Base-by-base conservation (phyloP, 257 asterid species). In the Thymus quinquecostatus region DNA sequence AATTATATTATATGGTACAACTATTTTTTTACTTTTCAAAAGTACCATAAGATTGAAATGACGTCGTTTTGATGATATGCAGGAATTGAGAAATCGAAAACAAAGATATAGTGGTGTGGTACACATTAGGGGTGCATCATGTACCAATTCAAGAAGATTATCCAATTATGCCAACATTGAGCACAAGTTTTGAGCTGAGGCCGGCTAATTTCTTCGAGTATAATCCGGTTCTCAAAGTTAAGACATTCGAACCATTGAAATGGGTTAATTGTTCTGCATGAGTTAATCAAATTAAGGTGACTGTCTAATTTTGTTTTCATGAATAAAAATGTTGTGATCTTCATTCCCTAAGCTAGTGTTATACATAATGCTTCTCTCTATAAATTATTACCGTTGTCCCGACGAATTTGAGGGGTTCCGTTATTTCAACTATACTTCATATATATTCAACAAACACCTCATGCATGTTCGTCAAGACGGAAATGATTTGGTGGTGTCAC, bases 191-290 rank as follows among this genome's bases (percentile, higher is more conserved):
- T 50, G 86, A 81, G 77, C 80, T 87, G 6, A 78, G 70, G 60
- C 86, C 89, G 0, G 12, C 79, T 3, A 86, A 84, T 77, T 86
- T 86, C 81, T 86, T 84, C 60, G 85, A 82, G 34, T 75, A 72
- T 32, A 82, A 87, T 77, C 89, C 92, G 0, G 72, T 80, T 30
- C 82, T 84, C 57, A 79, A 74, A 66, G 73, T 75, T 8, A 67
- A 75, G 56, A 40, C 81, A 13, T 51, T 36, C 10, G 50, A 49
- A 49, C 73, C 64, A 6, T 71, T 76, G 30, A 66, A 65, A 2
- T 70, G 61, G 74, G 66, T 49, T 6, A 79, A 79, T 59, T 79
- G 83, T 49, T 77, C 80, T 28, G 80, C 72, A 41, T 47, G 51
- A 68, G n/a, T 29, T 2, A 1, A 28, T 48, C 40, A 1, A 5